Conservation (phyloP, 2,329 filamentous ascomycete species). For the Neofusicoccum parvum region DNA sequence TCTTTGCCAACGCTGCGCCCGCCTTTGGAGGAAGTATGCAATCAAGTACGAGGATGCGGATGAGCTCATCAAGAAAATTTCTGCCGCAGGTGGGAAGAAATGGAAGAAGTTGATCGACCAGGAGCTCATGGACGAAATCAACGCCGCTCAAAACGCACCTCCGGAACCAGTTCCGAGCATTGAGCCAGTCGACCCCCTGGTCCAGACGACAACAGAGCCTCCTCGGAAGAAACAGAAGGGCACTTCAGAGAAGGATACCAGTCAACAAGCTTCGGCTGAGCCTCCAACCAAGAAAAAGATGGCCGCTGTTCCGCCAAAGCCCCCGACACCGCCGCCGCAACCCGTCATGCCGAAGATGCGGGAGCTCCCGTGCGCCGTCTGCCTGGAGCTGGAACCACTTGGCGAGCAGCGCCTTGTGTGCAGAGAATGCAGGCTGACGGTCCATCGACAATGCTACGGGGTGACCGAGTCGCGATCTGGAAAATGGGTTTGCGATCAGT, state of each 20-base stretch:
- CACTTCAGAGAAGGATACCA: conserved; percentile 52
- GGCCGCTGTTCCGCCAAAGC: conserved; percentile 44
- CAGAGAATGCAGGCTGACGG: conserved; percentile 84
- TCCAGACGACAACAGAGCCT: conserved; percentile 44
- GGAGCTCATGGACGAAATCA: conserved; percentile 75
- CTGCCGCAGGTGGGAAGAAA: conserved; percentile 74
- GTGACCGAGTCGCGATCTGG: conserved; percentile 68
- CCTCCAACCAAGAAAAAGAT: conserved; percentile 60
- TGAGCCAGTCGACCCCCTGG: conserved; percentile 28
- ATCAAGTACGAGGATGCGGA: conserved; percentile 95
- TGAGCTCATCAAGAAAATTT: conserved; percentile 85
- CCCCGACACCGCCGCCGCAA: conserved; percentile 60
- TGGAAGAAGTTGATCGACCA: conserved; percentile 92
- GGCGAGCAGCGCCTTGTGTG: conserved; percentile 66
- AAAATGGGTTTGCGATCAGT: conserved; percentile 97
- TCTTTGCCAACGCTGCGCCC: conserved; percentile 85
- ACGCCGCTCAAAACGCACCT: conserved; percentile 37
- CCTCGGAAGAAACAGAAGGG: conserved; percentile 63
- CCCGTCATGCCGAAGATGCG: conserved; percentile 80
- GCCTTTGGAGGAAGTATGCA: conserved; percentile 93
- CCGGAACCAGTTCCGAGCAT: conserved; percentile 25
- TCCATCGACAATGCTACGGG: conserved; percentile 93
- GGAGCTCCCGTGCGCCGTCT: conserved; percentile 82
- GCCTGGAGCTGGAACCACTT: conserved; percentile 70
- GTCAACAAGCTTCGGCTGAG: conserved; percentile 46